Evolutionary conservation across 2,329 filamentous ascomycete species (phyloP).

Genomic region (Lasiodiplodia citricola): DNA sequence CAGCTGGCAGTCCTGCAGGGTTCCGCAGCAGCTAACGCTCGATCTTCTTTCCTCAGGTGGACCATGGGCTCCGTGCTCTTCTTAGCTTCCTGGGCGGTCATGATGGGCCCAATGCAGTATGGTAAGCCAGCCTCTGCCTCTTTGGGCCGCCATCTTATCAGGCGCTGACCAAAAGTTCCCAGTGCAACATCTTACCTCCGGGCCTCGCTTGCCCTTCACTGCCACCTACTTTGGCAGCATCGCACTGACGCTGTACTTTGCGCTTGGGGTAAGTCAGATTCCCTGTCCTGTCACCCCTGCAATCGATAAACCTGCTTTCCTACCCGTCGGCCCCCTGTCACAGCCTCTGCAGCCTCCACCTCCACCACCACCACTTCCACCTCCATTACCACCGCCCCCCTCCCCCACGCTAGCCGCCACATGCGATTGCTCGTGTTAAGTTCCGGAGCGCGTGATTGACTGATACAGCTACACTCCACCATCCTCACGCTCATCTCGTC

Average conservation of each 20-base stretch:
- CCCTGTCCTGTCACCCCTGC: constrained; percentile 18
- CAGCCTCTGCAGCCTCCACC: constrained; percentile 21
- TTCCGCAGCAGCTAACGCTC: constrained; percentile 28
- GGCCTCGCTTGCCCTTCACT: constrained; percentile 86
- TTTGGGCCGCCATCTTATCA: constrained; percentile 30
- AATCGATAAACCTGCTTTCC: constrained; percentile 28
- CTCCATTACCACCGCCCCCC: constrained; percentile 26
- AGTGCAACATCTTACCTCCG: constrained; percentile 81
- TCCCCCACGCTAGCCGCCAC: constrained; percentile 39
- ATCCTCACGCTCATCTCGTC: constrained; percentile 84
- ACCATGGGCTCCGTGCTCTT: constrained; percentile 90
- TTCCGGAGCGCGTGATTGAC: constrained; percentile 41
- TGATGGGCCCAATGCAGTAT: constrained; percentile 91
- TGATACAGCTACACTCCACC: constrained; percentile 75
- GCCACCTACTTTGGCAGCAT: constrained; percentile 95
- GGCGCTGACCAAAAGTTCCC: constrained; percentile 19
- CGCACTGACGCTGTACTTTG: constrained; percentile 86
- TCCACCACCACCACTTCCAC: constrained; percentile 35
- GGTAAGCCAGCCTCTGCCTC: constrained; percentile 42
- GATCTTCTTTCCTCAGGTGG: constrained; percentile 69
- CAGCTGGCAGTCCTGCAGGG: constrained; percentile 28
- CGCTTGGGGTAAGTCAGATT: constrained; percentile 76
- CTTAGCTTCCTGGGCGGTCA: constrained; percentile 86
- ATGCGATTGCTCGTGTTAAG: constrained; percentile 40
- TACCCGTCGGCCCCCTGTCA: constrained; percentile 20